Base-by-base conservation (phyloP, 2,329 filamentous ascomycete genomes). In the Massarina eburnea region DNA sequence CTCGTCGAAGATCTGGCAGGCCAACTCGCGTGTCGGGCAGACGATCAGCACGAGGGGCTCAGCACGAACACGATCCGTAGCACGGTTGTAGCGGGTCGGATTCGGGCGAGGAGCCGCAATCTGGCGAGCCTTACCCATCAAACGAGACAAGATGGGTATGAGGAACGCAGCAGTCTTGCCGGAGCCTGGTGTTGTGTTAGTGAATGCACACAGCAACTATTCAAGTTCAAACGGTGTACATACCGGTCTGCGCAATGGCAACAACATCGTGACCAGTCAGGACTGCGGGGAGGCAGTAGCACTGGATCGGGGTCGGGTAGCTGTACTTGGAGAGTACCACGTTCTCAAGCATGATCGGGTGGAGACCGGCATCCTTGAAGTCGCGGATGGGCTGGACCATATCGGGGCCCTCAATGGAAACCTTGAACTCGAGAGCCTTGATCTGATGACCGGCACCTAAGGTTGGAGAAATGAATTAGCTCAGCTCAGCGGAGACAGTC, bases 91-190 rank as follows among this genome's bases (percentile, higher is more conserved):
- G 0, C 73, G 77, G 1, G 70, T 68, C 0, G 81, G 76, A 51
- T 86, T 84, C 0, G 91, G 90, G 4, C 91, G 87, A 35, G 83
- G 79, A 4, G 89, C 91, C 1, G 86, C 85, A 6, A 96, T 75
- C 72, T 91, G 91, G 73, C 91, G 94, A 5, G 88, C 90, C 73
- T 97, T 97, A 20, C 94, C 94, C 90, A 97, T 96, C 18, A 99
- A 74, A 68, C 88, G 87, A 49, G 91, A 95, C 41, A 97, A 64
- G 48, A 95, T 88, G 0, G 94, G 94, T 44, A 96, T 83, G 4
- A 99, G 73, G 64, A 94, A 99, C 0, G 94, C 91, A 0, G 88
- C 92, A 0, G 94, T 99, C 77, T 99, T 99, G 41, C 94, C 94
- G 20, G 92, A 97, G 17, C 94, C 92, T 96, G 17, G n/a, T 17